A percentile compares a stretch with the other conserved stretches of the same genome.
Evolutionary conservation across 441 rosid genomes (phyloP).

Genomic region (Iberis amara): DNA sequence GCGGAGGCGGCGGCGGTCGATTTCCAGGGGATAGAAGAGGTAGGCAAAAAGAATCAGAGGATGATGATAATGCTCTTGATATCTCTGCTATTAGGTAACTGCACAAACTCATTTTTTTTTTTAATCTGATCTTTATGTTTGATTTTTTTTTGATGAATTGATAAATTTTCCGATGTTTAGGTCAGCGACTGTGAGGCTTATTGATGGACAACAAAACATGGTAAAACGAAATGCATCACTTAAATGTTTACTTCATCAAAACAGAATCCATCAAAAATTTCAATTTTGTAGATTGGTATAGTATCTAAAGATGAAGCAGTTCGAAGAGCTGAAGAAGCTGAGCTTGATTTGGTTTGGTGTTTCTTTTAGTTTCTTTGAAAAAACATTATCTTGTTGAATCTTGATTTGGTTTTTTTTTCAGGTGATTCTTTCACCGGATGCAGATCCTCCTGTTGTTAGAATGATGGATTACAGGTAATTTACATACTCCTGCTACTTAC

Average conservation of each 20-base stretch:
- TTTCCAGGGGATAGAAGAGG: slow-evolving; percentile 42
- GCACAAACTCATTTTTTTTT: no score
- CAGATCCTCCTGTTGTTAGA: slow-evolving; percentile 86
- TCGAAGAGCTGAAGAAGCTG: slow-evolving; percentile 71
- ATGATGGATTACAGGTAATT: slow-evolving; percentile 87
- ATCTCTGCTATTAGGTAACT: slow-evolving; percentile 38
- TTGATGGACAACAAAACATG: slow-evolving; percentile 73
- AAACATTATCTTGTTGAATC: neutral
- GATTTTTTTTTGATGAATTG: no score
- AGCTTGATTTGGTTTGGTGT: slow-evolving; percentile 68
- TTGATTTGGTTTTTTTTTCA: slow-evolving; percentile 28
- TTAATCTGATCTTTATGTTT: no score
- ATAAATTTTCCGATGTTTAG: slow-evolving; percentile 11
- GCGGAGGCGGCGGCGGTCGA: slow-evolving; percentile 41
- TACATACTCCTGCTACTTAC: neutral
- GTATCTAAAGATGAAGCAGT: slow-evolving; percentile 65
- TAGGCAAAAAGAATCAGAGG: slow-evolving; percentile 41
- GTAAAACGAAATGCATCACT: slow-evolving; percentile 31
- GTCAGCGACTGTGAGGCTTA: slow-evolving; percentile 72
- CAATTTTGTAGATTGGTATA: slow-evolving; percentile 43
- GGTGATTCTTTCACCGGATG: slow-evolving; percentile 87
- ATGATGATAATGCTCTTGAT: slow-evolving; percentile 54
- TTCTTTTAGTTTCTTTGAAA: neutral
- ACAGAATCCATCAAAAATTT: neutral
- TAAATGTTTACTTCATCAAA: neutral